Percentiles rank a stretch among this genome's conserved stretches.
phyloP scores from a whole-genome alignment of 352 stramenopile genomes.

The Globisporangium solare region DNA sequence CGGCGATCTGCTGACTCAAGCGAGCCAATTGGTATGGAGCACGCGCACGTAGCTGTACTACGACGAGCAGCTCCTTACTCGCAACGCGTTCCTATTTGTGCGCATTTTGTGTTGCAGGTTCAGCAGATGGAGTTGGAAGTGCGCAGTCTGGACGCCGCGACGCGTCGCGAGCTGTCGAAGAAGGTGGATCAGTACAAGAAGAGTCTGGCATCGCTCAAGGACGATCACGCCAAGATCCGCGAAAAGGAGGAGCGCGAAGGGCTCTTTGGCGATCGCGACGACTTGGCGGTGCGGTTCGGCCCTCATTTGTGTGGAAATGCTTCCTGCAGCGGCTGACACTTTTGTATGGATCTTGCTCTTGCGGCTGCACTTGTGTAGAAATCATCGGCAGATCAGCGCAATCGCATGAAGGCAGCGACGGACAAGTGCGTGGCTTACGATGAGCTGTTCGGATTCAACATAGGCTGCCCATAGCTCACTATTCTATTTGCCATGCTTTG shows the following conservation, averaged over 20 bases:
- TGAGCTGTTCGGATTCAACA: no score
- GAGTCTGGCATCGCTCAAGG: slow-evolving; percentile 72
- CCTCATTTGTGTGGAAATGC: no score
- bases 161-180: slow-evolving; percentile 81
- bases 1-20: slow-evolving; percentile 74
- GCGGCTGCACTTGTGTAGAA: slow-evolving; percentile 18
- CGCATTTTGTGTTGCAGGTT: slow-evolving; percentile 37
- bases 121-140: slow-evolving; percentile 89
- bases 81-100: no score
- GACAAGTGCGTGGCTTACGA: slow-evolving; percentile 53
- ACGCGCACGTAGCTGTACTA: background rate
- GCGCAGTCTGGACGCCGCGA: slow-evolving; percentile 72
- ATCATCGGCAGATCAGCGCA: slow-evolving; percentile 64
- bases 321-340: no score
- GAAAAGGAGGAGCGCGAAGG: slow-evolving; percentile 82
- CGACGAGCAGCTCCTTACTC: background rate
- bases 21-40: slow-evolving; percentile 63
- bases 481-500: background rate
- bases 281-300: slow-evolving; percentile 32
- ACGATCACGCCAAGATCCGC: slow-evolving; percentile 76
- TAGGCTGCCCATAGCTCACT: no score
- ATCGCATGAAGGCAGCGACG: slow-evolving; percentile 73
- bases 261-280: slow-evolving; percentile 76
- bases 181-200: slow-evolving; percentile 90
- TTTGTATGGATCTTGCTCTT: background rate